Percentiles rank a stretch among this genome's conserved stretches.
phyloP scores from a whole-genome alignment of 2,329 filamentous ascomycete genomes.

The Beauveria pseudobassiana region DNA sequence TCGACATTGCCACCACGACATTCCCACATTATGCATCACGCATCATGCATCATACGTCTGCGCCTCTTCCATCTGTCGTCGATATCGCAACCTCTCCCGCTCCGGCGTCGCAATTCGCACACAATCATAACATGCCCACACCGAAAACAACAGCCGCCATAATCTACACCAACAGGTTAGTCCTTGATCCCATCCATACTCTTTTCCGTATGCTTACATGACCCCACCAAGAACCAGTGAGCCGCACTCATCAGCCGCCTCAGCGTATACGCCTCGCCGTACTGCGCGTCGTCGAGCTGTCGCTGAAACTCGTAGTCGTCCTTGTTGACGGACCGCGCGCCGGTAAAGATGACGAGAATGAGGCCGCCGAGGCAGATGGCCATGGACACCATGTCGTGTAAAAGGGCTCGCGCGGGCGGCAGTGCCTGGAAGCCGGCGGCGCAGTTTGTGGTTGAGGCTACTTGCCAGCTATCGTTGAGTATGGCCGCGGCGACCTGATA shows the following conservation, averaged over 20 bases:
- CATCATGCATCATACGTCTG: not conserved
- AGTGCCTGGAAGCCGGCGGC: slow-evolving; percentile 20
- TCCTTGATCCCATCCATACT: too few relatives aligned
- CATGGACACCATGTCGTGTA: slow-evolving; percentile 27
- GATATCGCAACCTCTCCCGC: not conserved
- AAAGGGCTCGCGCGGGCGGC: slow-evolving; percentile 20
- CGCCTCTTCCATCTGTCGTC: slow-evolving; percentile 6
- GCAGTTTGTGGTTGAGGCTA: slow-evolving; percentile 22
- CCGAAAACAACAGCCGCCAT: slow-evolving; percentile 21
- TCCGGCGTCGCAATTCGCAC: not conserved
- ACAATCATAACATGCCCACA: slow-evolving; percentile 24
- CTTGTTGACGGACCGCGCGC: slow-evolving; percentile 1
- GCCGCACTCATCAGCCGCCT: not conserved
- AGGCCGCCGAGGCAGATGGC: slow-evolving; percentile 27
- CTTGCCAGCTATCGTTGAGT: slow-evolving; percentile 32
- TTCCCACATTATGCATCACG: too few relatives aligned
- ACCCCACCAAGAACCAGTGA: slow-evolving; percentile 13
- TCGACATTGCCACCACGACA: too few relatives aligned
- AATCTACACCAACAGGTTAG: slow-evolving; percentile 12
- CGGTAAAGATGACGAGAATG: slow-evolving; percentile 26
- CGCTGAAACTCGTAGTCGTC: slow-evolving; percentile 15
- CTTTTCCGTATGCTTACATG: slow-evolving; percentile 17
- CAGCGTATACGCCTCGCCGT: slow-evolving; percentile 6
- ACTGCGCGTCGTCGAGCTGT: not conserved
- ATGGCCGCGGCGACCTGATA: slow-evolving; percentile 24